Evolutionary conservation across 2,329 filamentous ascomycete species (phyloP).

Genomic region (Monilinia fructicola): DNA sequence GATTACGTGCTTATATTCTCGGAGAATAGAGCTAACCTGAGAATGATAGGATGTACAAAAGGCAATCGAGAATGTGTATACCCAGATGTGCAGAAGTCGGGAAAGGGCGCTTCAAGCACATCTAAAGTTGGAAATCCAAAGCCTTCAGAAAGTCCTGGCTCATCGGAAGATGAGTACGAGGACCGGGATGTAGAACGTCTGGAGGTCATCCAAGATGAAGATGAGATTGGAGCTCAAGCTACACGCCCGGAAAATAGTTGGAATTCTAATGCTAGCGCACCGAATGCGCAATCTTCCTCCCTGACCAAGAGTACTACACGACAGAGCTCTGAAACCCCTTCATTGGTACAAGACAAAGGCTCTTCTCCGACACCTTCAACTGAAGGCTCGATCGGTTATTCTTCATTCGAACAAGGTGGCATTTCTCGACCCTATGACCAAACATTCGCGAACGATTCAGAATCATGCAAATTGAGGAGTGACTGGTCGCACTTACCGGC

Average conservation of each 20-base stretch:
- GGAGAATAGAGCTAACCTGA: conserved; percentile 32
- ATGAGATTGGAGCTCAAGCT: conserved; percentile 42
- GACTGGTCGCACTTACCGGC: conserved; percentile 61
- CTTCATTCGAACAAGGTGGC: conserved; percentile 28
- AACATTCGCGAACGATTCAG: conserved; percentile 37
- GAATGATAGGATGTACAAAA: conserved; percentile 74
- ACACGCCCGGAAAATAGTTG: conserved; percentile 23
- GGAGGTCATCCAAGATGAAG: conserved; percentile 56
- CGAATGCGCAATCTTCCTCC: conserved; percentile 43
- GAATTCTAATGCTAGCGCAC: neutral
- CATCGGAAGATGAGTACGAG: conserved; percentile 53
- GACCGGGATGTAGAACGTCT: conserved; percentile 51
- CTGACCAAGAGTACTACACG: conserved; percentile 44
- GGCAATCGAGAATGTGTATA: conserved; percentile 89
- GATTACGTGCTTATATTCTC: conserved; percentile 30
- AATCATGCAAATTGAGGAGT: conserved; percentile 31
- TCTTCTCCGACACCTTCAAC: conserved; percentile 55
- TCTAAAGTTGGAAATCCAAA: conserved; percentile 42
- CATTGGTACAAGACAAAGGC: conserved; percentile 51
- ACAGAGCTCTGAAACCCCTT: conserved; percentile 54
- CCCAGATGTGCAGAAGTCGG: conserved; percentile 62
- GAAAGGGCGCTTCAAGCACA: conserved; percentile 33
- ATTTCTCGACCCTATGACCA: conserved; percentile 27
- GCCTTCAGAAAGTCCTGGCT: conserved; percentile 46
- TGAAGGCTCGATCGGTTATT: conserved; percentile 40